Percentiles rank a stretch among this genome's conserved stretches.
Conservation (phyloP, 2,329 filamentous ascomycete species). For the Aspergillus eucalypticola region DNA sequence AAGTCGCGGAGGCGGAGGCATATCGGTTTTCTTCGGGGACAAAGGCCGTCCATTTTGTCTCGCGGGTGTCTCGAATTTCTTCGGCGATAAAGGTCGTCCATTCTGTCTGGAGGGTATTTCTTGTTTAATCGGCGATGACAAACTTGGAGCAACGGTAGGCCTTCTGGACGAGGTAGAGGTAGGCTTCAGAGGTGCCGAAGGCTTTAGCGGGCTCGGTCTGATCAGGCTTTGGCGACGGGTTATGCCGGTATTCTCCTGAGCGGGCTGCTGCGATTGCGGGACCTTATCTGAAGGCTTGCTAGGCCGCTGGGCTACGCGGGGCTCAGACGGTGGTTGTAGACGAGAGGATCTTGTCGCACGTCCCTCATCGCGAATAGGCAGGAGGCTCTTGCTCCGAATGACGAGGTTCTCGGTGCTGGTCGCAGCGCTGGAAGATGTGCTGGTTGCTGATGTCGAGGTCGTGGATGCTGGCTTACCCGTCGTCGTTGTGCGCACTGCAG, state of each 20-base stretch:
- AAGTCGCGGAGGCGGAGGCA: constrained; percentile 37
- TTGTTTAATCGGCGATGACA: constrained; percentile 25
- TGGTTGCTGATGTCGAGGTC: constrained; percentile 11
- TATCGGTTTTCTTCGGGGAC: constrained; percentile 34
- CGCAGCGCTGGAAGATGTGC: constrained; percentile 11
- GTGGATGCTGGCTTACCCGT: constrained; percentile 17
- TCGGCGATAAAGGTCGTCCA: constrained; percentile 24
- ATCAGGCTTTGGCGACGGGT: constrained; percentile 34
- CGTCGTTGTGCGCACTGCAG: constrained; percentile 25
- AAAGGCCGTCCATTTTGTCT: constrained; percentile 18
- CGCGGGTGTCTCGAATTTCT: constrained; percentile 9
- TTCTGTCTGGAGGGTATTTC: constrained; percentile 12
- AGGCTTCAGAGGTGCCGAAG: constrained; percentile 16
- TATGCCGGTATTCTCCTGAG: constrained; percentile 10
- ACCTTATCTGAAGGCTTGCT: constrained; percentile 17
- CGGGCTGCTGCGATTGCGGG: constrained; percentile 13
- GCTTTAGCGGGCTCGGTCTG: constrained; percentile 28
- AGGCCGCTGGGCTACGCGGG: constrained; percentile 20
- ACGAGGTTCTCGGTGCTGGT: constrained; percentile 21
- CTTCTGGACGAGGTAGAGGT: constrained; percentile 20
- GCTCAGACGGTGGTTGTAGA: constrained; percentile 21
- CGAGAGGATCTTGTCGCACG: constrained; percentile 19
- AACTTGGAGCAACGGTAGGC: constrained; percentile 19
- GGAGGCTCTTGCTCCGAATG: constrained; percentile 32
- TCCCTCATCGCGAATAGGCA: constrained; percentile 25